Conservation (phyloP, 805 yeast species). For the Spathaspora passalidarum region DNA sequence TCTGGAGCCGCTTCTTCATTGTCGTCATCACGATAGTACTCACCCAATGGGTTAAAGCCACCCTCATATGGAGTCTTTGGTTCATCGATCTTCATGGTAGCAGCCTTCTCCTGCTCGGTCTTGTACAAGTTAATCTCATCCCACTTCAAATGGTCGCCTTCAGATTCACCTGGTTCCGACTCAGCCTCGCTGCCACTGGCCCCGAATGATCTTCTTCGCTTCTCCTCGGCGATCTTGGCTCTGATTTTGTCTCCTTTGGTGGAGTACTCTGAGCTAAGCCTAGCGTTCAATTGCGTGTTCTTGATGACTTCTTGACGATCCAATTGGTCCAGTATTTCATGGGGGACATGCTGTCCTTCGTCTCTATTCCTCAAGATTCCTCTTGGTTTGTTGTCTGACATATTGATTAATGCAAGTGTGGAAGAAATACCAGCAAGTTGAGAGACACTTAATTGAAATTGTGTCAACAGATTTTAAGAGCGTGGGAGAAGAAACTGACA, state of each 20-base stretch:
- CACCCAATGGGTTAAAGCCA: slow-evolving; percentile 78
- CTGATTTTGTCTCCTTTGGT: slow-evolving; percentile 46
- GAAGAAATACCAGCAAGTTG: background rate
- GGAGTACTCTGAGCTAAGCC: slow-evolving; percentile 34
- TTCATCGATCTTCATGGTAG: slow-evolving; percentile 85
- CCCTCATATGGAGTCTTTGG: slow-evolving; percentile 96
- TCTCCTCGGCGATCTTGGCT: slow-evolving; percentile 40
- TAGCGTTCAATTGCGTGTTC: slow-evolving; percentile 76
- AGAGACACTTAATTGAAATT: background rate
- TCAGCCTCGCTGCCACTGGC: background rate
- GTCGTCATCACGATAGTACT: slow-evolving; percentile 70
- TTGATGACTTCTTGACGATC: slow-evolving; percentile 71
- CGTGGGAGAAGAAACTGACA: background rate
- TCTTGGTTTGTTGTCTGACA: slow-evolving; percentile 15
- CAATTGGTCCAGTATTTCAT: slow-evolving; percentile 17
- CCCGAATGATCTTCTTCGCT: slow-evolving; percentile 10
- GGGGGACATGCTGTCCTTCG: slow-evolving; percentile 20
- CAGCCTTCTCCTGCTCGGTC: slow-evolving; percentile 68
- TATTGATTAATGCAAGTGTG: no score
- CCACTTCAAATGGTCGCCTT: slow-evolving; percentile 62
- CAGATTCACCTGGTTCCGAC: background rate
- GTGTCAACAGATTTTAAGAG: background rate
- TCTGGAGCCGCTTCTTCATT: slow-evolving; percentile 54
- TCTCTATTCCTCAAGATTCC: slow-evolving; percentile 57
- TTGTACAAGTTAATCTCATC: slow-evolving; percentile 74